phyloP scores from a whole-genome alignment of 2,329 filamentous ascomycete species.

The Achaetomium macrosporum region DNA sequence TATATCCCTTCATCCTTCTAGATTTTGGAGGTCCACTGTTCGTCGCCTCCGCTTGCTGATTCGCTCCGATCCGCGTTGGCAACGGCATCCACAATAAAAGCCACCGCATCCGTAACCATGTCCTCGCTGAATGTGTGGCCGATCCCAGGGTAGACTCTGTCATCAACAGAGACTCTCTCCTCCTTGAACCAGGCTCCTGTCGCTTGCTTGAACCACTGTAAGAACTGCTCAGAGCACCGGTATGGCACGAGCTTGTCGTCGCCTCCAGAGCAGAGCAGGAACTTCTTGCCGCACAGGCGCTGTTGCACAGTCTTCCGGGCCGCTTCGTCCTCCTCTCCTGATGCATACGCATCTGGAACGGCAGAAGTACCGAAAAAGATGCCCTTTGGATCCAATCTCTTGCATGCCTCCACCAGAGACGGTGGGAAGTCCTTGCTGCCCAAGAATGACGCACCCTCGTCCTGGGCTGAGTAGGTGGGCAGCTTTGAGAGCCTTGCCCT shows the following conservation, averaged over 20 bases:
- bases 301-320: slow-evolving; percentile 43
- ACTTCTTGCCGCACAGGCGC: slow-evolving; percentile 53
- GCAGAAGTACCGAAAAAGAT: slow-evolving; percentile 56
- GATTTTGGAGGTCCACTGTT: slow-evolving; percentile 28
- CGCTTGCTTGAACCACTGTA: slow-evolving; percentile 55
- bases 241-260: slow-evolving; percentile 71
- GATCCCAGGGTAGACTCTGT: slow-evolving; percentile 61
- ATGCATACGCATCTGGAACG: slow-evolving; percentile 10
- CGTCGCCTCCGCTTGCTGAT: slow-evolving; percentile 8
- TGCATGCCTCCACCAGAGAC: slow-evolving; percentile 57
- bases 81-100: slow-evolving; percentile 53
- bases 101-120: slow-evolving; percentile 62
- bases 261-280: slow-evolving; percentile 60
- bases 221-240: slow-evolving; percentile 51
- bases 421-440: slow-evolving; percentile 73
- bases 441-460: slow-evolving; percentile 59
- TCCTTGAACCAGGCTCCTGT: slow-evolving; percentile 48
- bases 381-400: slow-evolving; percentile 67
- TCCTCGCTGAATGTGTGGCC: slow-evolving; percentile 62
- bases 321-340: slow-evolving; percentile 15
- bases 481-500: slow-evolving; percentile 68
- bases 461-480: slow-evolving; percentile 50
- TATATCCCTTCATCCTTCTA: slow-evolving; percentile 4
- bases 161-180: slow-evolving; percentile 51
- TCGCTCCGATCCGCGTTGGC: slow-evolving; percentile 26